Percentiles rank a stretch among this genome's conserved stretches.
Evolutionary conservation across 2,329 filamentous ascomycete genomes (phyloP).

Genomic region (Colletotrichum orchidophilum): DNA sequence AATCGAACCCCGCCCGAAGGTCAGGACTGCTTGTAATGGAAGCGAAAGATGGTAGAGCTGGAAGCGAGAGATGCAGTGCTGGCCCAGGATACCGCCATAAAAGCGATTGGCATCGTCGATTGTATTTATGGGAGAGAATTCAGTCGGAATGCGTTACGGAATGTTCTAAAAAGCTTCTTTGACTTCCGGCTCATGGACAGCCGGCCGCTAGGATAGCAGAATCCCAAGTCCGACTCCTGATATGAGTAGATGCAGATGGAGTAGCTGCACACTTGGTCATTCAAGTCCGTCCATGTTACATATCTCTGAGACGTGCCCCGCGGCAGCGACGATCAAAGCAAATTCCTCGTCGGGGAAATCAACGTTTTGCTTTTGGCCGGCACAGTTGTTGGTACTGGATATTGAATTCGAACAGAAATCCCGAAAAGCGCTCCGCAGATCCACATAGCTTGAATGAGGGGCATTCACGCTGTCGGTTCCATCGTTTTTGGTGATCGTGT

Average conservation of each 20-base stretch:
- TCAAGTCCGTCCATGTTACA: conserved; percentile 33
- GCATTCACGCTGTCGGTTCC: not conserved
- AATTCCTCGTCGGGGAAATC: not conserved
- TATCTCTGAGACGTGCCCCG: conserved; percentile 28
- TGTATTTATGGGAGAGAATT: conserved; percentile 19
- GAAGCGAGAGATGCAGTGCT: conserved; percentile 26
- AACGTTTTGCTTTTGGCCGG: no score
- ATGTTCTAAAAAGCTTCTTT: conserved; percentile 32
- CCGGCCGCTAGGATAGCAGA: conserved; percentile 29
- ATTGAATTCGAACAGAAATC: not conserved
- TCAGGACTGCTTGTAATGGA: conserved; percentile 11
- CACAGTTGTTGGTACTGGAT: not conserved
- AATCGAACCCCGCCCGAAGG: conserved; percentile 23
- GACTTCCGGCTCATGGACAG: conserved; percentile 30
- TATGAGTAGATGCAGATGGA: not conserved
- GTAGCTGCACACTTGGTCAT: conserved; percentile 18
- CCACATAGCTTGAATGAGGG: not conserved
- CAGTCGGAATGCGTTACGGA: not conserved
- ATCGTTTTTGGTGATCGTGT: not conserved
- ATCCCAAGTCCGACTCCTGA: conserved; percentile 22
- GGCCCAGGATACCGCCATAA: not conserved
- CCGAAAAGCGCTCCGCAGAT: not conserved
- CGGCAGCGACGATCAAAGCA: conserved; percentile 31
- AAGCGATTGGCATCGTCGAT: not conserved
- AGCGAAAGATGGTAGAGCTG: conserved; percentile 25